phyloP scores from a whole-genome alignment of 2,329 filamentous ascomycete species.

The Nemania bipapillata region DNA sequence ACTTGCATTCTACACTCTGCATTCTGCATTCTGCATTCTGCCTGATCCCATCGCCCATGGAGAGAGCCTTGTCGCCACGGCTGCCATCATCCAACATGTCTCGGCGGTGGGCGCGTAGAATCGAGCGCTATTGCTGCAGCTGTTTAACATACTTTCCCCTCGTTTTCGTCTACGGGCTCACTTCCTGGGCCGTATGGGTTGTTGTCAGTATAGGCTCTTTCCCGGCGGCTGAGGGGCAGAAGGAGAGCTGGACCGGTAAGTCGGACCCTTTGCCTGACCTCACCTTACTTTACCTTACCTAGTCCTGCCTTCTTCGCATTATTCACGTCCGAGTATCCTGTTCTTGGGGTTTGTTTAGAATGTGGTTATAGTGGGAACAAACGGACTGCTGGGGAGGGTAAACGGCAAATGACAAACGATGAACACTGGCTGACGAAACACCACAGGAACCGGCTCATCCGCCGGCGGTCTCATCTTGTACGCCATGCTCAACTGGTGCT shows the following conservation, averaged over 20 bases:
- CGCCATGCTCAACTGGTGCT: conserved; percentile 83
- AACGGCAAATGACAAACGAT: background rate
- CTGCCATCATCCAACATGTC: conserved; percentile 58
- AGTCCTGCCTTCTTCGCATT: too few relatives aligned
- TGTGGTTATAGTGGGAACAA: background rate
- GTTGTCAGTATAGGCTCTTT: conserved; percentile 75
- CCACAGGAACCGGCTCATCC: conserved; percentile 65
- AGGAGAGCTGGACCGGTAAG: conserved; percentile 67
- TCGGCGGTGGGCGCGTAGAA: conserved; percentile 72
- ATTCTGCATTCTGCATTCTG: too few relatives aligned
- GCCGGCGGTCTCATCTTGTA: conserved; percentile 77
- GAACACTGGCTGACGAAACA: conserved; percentile 31
- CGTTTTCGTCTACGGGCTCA: conserved; percentile 85
- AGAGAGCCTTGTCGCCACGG: conserved; percentile 44
- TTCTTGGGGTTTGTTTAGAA: background rate
- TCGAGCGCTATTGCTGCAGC: conserved; percentile 86
- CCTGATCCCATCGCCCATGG: too few relatives aligned
- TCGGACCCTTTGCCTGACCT: conserved; percentile 7
- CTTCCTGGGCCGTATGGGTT: conserved; percentile 95
- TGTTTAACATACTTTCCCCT: conserved; percentile 86
- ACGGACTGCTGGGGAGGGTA: background rate
- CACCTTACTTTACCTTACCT: too few relatives aligned
- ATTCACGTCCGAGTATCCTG: background rate
- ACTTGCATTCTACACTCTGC: too few relatives aligned
- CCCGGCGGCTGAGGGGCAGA: conserved; percentile 56